phyloP scores from a whole-genome alignment of 495 filamentous ascomycete genomes.

The Corynascus novoguineensis region DNA sequence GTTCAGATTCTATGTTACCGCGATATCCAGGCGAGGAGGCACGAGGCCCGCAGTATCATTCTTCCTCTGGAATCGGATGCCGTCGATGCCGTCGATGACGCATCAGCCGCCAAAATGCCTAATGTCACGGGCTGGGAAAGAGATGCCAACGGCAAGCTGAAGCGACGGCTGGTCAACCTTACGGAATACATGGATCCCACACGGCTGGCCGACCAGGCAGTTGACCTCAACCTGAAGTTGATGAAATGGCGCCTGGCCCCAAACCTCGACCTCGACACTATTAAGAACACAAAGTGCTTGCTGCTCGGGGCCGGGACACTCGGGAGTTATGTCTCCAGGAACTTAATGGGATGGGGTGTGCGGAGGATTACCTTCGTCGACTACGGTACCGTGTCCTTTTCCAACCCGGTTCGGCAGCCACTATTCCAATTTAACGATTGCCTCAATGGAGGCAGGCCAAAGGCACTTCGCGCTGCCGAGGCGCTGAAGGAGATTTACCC shows the following conservation, averaged over 20 bases:
- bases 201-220: constrained; percentile 86
- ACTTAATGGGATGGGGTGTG: constrained; percentile 94
- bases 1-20: constrained; percentile 88
- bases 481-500: constrained; percentile 83
- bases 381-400: constrained; percentile 89
- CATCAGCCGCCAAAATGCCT: constrained; percentile 53
- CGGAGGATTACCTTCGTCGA: constrained; percentile 94
- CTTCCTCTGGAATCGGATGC: constrained; percentile 63
- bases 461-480: constrained; percentile 76
- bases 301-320: constrained; percentile 93
- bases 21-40: constrained; percentile 67
- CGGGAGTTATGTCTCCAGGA: constrained; percentile 86
- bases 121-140: constrained; percentile 95
- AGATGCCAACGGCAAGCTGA: constrained; percentile 66
- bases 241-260: constrained; percentile 98
- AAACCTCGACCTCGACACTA: constrained; percentile 74
- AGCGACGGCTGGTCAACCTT: constrained; percentile 69
- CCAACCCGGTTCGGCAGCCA: constrained; percentile 95
- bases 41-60: constrained; percentile 74
- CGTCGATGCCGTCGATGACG: constrained; percentile 42
- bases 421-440: constrained; percentile 89
- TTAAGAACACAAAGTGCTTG: constrained; percentile 88
- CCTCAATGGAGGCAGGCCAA: constrained; percentile 74
- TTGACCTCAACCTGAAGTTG: constrained; percentile 93
- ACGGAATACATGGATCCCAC: constrained; percentile 86